These are phyloP conservation scores for Brettanomyces custersianus DNA, from an alignment of 805 yeast species.

Conservation along the genomic window DNA sequence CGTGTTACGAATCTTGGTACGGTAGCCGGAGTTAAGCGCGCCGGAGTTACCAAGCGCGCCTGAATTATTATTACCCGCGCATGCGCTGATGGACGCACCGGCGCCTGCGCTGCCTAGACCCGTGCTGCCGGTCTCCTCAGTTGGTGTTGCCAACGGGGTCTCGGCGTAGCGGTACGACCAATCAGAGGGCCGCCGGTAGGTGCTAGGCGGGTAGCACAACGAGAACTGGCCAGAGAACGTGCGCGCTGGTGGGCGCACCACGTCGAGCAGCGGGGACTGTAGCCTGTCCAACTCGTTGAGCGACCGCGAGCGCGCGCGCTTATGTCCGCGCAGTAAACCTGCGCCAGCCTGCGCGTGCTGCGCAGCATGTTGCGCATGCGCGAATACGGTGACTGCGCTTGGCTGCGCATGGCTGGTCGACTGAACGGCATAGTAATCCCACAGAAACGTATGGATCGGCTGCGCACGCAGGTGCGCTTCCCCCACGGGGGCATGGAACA, in stretches of 20 bases:
- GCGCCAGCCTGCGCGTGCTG: neutral
- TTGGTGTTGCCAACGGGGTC: slow-evolving; percentile 1
- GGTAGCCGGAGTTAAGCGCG: no score
- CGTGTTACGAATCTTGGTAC: no score
- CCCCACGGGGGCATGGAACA: slow-evolving; percentile 23
- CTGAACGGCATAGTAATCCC: slow-evolving; percentile 19
- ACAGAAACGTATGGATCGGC: slow-evolving; percentile 22
- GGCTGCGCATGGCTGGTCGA: neutral
- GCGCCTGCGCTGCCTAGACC: no score
- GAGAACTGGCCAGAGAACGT: no score
- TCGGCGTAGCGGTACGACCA: slow-evolving; percentile 1
- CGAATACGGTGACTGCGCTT: neutral
- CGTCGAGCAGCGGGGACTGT: neutral
- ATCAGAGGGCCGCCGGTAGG: neutral
- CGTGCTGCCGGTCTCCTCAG: neutral
- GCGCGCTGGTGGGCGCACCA: no score
- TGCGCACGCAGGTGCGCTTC: no score
- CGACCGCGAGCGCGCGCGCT: slow-evolving; percentile 2
- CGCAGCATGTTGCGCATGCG: neutral
- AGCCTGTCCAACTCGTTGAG: neutral
- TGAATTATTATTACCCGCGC: no score
- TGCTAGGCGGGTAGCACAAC: neutral
- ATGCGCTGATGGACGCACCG: no score
- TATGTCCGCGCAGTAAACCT: neutral
- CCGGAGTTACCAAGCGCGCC: no score